Conservation (phyloP, 345 rosid species). For the Eucalyptus microcorys region DNA sequence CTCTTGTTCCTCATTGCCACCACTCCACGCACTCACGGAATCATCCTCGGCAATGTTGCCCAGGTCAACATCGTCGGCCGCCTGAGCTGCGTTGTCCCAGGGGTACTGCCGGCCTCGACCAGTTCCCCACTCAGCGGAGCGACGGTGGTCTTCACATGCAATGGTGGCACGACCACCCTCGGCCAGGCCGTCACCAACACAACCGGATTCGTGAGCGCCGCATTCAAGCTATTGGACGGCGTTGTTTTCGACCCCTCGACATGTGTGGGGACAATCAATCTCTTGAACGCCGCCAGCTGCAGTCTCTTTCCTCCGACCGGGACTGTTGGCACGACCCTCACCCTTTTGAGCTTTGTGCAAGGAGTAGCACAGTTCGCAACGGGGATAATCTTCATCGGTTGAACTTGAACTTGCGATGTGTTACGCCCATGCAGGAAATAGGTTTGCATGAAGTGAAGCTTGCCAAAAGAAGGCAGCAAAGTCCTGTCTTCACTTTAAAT, state of each 20-base stretch:
- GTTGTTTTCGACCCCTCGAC: not conserved
- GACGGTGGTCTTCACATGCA: not conserved
- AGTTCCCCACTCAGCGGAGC: not conserved
- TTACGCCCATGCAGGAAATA: not conserved
- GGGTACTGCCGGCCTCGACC: not conserved
- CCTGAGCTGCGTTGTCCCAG: not conserved
- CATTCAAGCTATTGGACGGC: not conserved
- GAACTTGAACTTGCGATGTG: not conserved
- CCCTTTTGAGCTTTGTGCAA: not conserved
- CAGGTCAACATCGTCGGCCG: slow-evolving; percentile 9
- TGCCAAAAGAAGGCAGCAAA: not conserved
- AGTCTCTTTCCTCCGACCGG: not conserved
- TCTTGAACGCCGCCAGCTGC: not conserved
- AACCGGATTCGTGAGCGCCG: not conserved
- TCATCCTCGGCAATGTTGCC: slow-evolving; percentile 33
- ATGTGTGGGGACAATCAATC: not conserved
- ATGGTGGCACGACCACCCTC: not conserved
- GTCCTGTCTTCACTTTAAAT: not conserved
- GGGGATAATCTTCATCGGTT: not conserved
- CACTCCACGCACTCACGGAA: slow-evolving; percentile 19
- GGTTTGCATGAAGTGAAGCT: not conserved
- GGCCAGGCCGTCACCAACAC: not conserved
- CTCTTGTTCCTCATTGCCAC: slow-evolving; percentile 26
- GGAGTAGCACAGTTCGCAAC: not conserved
- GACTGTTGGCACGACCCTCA: not conserved